Evolutionary conservation across 345 rosid genomes (phyloP).

Genomic region (Capsella bursapastoris): DNA sequence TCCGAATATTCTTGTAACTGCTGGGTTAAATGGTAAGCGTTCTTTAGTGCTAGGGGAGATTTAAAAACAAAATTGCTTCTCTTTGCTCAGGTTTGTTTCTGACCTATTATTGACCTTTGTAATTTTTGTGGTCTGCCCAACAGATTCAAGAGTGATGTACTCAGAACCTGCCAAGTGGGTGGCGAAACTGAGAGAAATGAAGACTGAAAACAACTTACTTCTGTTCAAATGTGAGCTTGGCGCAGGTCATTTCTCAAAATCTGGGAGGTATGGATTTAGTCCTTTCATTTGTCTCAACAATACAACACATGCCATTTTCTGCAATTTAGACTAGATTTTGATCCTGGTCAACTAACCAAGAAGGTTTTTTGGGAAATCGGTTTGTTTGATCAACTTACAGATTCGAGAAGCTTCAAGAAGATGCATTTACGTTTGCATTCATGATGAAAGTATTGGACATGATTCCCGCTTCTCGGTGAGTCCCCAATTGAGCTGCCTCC

Average conservation of each 20-base stretch:
- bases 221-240: conserved; percentile 90
- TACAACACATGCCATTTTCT: background rate
- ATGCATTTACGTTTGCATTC: conserved; percentile 73
- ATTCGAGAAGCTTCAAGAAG: conserved; percentile 92
- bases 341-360: background rate
- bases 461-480: conserved; percentile 57
- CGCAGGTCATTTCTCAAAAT: conserved; percentile 94
- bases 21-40: conserved; percentile 84
- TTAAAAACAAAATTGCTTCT: background rate
- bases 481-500: background rate
- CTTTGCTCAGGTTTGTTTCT: background rate
- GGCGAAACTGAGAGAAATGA: conserved; percentile 87
- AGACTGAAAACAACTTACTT: conserved; percentile 72
- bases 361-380: background rate
- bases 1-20: conserved; percentile 80
- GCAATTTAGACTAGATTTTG: background rate
- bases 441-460: conserved; percentile 71
- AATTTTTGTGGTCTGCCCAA: background rate
- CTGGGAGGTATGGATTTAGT: conserved; percentile 70
- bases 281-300: background rate
- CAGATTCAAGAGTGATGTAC: conserved; percentile 94
- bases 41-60: background rate
- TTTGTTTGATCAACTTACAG: conserved; percentile 51
- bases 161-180: conserved; percentile 93
- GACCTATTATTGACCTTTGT: background rate